These are phyloP conservation scores for Crithidia thermophila DNA, from an alignment of 208 protist genomes.

Conservation along the genomic window DNA sequence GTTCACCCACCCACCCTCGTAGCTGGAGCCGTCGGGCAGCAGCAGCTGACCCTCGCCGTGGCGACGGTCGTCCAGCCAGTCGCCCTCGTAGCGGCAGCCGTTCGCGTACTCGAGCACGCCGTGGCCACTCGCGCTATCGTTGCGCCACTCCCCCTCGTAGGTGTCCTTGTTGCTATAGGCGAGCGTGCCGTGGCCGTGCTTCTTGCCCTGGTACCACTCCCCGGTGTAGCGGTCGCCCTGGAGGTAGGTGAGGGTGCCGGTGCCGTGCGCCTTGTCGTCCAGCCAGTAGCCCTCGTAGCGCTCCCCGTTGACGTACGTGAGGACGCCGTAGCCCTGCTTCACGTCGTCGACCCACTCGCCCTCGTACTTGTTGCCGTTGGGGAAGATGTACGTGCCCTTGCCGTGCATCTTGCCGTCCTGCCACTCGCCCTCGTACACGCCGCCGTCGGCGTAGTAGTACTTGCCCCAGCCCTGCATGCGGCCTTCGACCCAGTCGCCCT, in stretches of 20 bases:
- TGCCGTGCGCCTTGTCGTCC: conserved; percentile 90
- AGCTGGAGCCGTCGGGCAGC: conserved; percentile 86
- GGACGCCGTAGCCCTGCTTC: conserved; percentile 92
- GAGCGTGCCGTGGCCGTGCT: conserved; percentile 88
- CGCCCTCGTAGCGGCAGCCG: conserved; percentile 90
- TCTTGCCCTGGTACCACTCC: conserved; percentile 91
- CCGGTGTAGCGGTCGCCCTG: conserved; percentile 93
- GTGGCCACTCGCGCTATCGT: conserved; percentile 84
- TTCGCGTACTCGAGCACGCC: conserved; percentile 91
- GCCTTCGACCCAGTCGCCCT: conserved; percentile 94
- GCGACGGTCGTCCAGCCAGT: conserved; percentile 84
- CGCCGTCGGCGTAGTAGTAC: conserved; percentile 94
- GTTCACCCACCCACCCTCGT: conserved; percentile 84
- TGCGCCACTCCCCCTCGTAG: conserved; percentile 91
- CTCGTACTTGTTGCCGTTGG: conserved; percentile 96
- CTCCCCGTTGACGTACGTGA: conserved; percentile 91
- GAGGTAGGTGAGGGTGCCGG: conserved; percentile 89
- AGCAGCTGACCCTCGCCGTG: conserved; percentile 84
- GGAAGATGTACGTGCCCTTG: conserved; percentile 93
- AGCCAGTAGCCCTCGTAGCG: conserved; percentile 91
- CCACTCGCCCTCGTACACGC: conserved; percentile 93
- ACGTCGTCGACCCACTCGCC: conserved; percentile 94
- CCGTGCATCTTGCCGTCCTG: conserved; percentile 93
- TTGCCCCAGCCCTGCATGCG: conserved; percentile 95
- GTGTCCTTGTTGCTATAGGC: conserved; percentile 92